Evolutionary conservation across 495 filamentous ascomycete species (phyloP).

Genomic region (Daldinia caldariorum): DNA sequence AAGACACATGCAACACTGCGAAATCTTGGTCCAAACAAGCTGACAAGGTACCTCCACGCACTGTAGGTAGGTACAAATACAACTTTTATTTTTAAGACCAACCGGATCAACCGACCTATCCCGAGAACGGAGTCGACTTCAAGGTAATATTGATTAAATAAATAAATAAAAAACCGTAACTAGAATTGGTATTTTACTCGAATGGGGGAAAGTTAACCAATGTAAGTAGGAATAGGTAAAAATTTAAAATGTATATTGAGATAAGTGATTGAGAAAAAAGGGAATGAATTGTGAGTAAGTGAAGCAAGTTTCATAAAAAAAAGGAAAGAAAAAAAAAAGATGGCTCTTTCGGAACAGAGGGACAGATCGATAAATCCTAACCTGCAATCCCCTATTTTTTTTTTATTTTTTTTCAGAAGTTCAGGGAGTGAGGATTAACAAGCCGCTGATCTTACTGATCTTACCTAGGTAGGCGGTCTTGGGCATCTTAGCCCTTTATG

Average conservation of each 20-base stretch:
- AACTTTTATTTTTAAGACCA: neutral
- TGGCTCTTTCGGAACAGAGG: conserved; percentile 8
- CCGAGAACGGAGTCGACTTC: conserved; percentile 23
- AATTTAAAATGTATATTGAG: conserved; percentile 11
- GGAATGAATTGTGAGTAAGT: neutral
- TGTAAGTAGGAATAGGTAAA: conserved; percentile 19
- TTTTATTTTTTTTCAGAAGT: conserved; percentile 24
- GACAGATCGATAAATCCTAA: conserved; percentile 32
- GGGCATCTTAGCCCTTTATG: neutral
- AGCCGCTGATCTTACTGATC: conserved; percentile 24
- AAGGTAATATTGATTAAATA: conserved; percentile 28
- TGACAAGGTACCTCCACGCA: conserved; percentile 39
- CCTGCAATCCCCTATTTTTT: conserved; percentile 45
- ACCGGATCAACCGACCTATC: neutral
- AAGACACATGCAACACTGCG: conserved; percentile 42
- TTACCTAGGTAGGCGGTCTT: conserved; percentile 8
- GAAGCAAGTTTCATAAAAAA: conserved; percentile 21
- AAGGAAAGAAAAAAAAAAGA: conserved; percentile 20
- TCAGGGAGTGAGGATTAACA: conserved; percentile 29
- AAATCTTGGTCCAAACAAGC: conserved; percentile 29
- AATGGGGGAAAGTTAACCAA: neutral
- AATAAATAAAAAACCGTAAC: conserved; percentile 22
- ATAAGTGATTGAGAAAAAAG: conserved; percentile 2
- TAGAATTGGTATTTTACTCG: conserved; percentile 14
- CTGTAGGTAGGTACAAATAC: conserved; percentile 41